Conservation (phyloP, 148 eudicot genomes). For the Fagopyrum homotropicum region DNA sequence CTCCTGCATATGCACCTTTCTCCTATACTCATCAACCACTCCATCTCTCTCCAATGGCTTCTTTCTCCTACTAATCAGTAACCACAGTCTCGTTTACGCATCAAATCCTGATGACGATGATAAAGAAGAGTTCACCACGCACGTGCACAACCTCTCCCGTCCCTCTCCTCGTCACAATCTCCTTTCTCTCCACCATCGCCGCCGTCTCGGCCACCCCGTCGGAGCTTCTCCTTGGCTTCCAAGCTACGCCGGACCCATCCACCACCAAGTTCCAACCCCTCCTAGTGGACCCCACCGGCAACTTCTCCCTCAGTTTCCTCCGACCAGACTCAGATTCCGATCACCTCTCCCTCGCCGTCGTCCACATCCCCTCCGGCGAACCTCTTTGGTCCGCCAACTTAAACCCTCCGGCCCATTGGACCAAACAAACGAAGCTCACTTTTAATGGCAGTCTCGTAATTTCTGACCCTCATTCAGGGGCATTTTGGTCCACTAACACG, state of each 20-base stretch:
- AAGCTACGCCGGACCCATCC: conserved; percentile 41
- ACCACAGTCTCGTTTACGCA: neutral
- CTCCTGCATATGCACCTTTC: neutral
- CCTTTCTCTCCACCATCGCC: conserved; percentile 21
- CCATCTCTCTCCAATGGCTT: neutral
- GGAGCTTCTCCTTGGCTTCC: conserved; percentile 60
- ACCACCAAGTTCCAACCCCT: conserved; percentile 48
- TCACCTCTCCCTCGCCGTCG: conserved; percentile 51
- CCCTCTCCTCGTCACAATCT: conserved; percentile 55
- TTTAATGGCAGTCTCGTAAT: conserved; percentile 87
- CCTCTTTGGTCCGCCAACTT: conserved; percentile 51
- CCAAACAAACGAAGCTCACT: conserved; percentile 28
- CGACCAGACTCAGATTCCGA: conserved; percentile 34
- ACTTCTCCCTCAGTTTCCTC: conserved; percentile 72
- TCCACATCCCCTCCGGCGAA: conserved; percentile 70
- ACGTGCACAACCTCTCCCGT: neutral
- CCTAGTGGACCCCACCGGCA: conserved; percentile 51
- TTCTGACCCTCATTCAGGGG: conserved; percentile 42
- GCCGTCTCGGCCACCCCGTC: conserved; percentile 21
- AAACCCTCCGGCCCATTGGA: conserved; percentile 39
- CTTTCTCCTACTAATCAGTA: neutral
- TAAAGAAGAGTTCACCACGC: neutral
- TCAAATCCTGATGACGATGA: too few relatives aligned
- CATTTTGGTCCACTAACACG: conserved; percentile 59
- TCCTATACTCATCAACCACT: too few relatives aligned